Evolutionary conservation across 495 filamentous ascomycete species (phyloP).

Genomic region (Neurospora sp.): DNA sequence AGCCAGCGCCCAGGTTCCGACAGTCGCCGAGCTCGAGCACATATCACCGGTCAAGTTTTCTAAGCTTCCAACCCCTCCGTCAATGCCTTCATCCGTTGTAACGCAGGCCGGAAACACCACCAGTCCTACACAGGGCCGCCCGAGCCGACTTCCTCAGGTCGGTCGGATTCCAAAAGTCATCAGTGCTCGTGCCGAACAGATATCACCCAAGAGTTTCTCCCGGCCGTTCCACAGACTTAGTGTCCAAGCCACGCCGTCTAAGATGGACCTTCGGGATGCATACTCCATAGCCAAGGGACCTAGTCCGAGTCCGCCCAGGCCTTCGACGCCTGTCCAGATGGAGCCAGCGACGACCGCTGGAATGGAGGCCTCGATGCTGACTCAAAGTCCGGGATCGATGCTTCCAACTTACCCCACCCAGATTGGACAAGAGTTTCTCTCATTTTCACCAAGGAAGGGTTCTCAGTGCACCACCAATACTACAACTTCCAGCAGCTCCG

Average conservation of each 20-base stretch:
- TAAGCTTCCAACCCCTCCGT: not conserved
- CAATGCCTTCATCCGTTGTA: not conserved
- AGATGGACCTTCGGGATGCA: conserved; percentile 17
- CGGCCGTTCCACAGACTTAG: conserved; percentile 45
- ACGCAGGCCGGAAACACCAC: not conserved
- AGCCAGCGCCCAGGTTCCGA: not conserved
- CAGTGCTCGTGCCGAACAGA: conserved; percentile 59
- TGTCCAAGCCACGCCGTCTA: conserved; percentile 12
- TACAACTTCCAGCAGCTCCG: conserved; percentile 51
- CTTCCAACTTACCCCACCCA: conserved; percentile 9
- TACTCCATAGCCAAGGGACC: conserved; percentile 39
- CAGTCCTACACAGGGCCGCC: conserved; percentile 16
- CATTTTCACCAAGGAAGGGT: conserved; percentile 60
- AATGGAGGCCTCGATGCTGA: conserved; percentile 14
- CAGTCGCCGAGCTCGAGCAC: not conserved
- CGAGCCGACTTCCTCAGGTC: conserved; percentile 59
- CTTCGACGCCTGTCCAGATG: conserved; percentile 24
- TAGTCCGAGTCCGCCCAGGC: conserved; percentile 34
- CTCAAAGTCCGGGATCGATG: conserved; percentile 11
- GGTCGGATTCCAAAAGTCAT: conserved; percentile 86
- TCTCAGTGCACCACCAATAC: conserved; percentile 57
- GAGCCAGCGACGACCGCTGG: conserved; percentile 11
- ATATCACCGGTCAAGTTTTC: not conserved
- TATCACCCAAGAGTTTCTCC: conserved; percentile 75
- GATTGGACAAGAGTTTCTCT: conserved; percentile 46